Conservation (phyloP, 768 basidiomycete species). For the Cystoderma amianthinum region DNA sequence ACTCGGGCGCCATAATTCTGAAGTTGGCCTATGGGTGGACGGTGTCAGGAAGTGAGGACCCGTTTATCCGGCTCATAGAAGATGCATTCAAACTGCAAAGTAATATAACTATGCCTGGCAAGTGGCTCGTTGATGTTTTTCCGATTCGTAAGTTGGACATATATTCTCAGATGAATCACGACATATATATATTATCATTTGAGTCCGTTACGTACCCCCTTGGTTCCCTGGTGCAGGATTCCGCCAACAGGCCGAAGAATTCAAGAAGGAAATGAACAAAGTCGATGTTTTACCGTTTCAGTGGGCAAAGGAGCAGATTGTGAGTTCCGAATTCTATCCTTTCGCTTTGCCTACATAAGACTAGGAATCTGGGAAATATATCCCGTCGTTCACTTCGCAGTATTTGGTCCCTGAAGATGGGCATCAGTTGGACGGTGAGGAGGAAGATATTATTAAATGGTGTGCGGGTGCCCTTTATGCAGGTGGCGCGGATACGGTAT, state of each 20-base stretch:
- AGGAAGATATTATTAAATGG: constrained; percentile 42
- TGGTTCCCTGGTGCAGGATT: background rate
- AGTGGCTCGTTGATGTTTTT: constrained; percentile 31
- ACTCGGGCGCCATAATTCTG: constrained; percentile 32
- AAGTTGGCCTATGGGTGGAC: constrained; percentile 38
- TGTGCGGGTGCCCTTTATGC: constrained; percentile 44
- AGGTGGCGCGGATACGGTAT: constrained; percentile 39
- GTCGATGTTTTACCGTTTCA: background rate
- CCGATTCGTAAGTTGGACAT: constrained; percentile 25
- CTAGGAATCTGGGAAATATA: too few species aligned
- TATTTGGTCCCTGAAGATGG: constrained; percentile 20
- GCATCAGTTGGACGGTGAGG: constrained; percentile 16
- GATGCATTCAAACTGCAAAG: constrained; percentile 33
- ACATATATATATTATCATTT: background rate
- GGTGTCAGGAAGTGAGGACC: constrained; percentile 25
- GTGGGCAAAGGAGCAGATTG: background rate
- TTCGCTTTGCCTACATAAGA: too few species aligned
- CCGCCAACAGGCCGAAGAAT: background rate
- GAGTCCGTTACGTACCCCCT: background rate
- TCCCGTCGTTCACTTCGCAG: constrained; percentile 40
- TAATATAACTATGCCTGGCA: constrained; percentile 8
- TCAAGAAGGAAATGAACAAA: background rate
- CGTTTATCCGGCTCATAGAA: constrained; percentile 32
- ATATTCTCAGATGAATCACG: background rate
- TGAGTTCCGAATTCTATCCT: too few species aligned